These are phyloP conservation scores for Polysphondylium violaceum DNA, from an alignment of 78 protist genomes.

Conservation along the genomic window DNA sequence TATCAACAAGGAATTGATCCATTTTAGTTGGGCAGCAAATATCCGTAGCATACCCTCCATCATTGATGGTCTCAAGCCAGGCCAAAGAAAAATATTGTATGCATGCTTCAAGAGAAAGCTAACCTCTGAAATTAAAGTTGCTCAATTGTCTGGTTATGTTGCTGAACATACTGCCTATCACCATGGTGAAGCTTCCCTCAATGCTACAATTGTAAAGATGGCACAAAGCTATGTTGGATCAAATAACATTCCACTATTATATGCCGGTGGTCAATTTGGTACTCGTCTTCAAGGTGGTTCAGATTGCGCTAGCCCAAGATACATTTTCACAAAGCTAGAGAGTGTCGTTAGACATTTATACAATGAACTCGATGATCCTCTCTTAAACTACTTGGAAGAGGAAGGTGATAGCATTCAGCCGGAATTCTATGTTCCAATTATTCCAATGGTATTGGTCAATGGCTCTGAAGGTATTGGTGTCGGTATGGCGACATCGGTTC, in stretches of 20 bases:
- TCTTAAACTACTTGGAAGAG: constrained; percentile 86
- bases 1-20: constrained; percentile 93
- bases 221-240: constrained; percentile 98
- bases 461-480: constrained; percentile 90
- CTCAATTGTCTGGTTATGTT: constrained; percentile 81
- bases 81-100: constrained; percentile 98
- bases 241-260: constrained; percentile 97
- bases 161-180: constrained; percentile 97
- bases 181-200: constrained; percentile 98
- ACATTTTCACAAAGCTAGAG: constrained; percentile 95
- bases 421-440: constrained; percentile 88
- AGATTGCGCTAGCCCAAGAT: constrained; percentile 97
- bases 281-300: constrained; percentile 95
- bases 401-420: constrained; percentile 95
- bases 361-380: constrained; percentile 72
- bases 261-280: constrained; percentile 98
- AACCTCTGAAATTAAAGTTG: constrained; percentile 92
- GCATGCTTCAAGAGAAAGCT: constrained; percentile 98
- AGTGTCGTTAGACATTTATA: constrained; percentile 91
- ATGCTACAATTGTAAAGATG: constrained; percentile 94
- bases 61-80: constrained; percentile 99
- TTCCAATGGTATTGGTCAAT: constrained; percentile 98
- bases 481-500: constrained; percentile 85
- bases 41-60: constrained; percentile 96
- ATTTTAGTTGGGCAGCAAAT: constrained; percentile 95